Conservation (phyloP, 2,329 filamentous ascomycete genomes). For the Colletotrichum nymphaeae region DNA sequence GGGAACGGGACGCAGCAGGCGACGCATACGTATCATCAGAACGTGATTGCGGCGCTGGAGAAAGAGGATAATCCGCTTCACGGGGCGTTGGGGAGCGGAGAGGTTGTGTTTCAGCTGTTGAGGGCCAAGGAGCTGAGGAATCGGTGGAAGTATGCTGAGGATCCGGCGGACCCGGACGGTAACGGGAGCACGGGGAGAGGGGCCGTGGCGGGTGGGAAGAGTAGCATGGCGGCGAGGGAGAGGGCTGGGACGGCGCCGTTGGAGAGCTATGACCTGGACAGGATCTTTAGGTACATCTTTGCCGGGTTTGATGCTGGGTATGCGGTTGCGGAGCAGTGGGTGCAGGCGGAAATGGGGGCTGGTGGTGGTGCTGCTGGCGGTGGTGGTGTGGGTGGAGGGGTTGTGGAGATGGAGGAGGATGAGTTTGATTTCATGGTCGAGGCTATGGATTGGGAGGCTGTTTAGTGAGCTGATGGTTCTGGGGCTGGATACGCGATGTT, state of each 20-base stretch:
- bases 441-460: slow-evolving; percentile 68
- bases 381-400: background rate
- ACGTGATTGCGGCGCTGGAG: slow-evolving; percentile 73
- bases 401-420: slow-evolving; percentile 45
- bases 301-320: slow-evolving; percentile 69
- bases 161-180: slow-evolving; percentile 40
- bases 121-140: slow-evolving; percentile 78
- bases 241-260: slow-evolving; percentile 52
- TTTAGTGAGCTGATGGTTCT: slow-evolving; percentile 6
- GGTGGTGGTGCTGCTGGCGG: slow-evolving; percentile 32
- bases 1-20: slow-evolving; percentile 19
- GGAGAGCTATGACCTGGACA: slow-evolving; percentile 70
- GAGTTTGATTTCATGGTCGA: slow-evolving; percentile 70
- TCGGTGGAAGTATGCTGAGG: slow-evolving; percentile 76
- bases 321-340: slow-evolving; percentile 58
- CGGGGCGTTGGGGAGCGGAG: slow-evolving; percentile 62
- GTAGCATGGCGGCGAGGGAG: slow-evolving; percentile 38
- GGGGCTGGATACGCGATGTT: background rate
- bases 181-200: background rate
- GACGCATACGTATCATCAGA: slow-evolving; percentile 70
- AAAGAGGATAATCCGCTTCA: slow-evolving; percentile 68
- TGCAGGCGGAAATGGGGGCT: slow-evolving; percentile 38
- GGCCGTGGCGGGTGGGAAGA: too few species aligned
- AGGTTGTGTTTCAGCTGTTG: slow-evolving; percentile 68
- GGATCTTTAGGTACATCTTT: slow-evolving; percentile 69